A percentile compares a stretch with the other conserved stretches of the same genome.
Conservation (phyloP, 371 early-diverging fungal species). For the Cokeromyces recurvatus region DNA sequence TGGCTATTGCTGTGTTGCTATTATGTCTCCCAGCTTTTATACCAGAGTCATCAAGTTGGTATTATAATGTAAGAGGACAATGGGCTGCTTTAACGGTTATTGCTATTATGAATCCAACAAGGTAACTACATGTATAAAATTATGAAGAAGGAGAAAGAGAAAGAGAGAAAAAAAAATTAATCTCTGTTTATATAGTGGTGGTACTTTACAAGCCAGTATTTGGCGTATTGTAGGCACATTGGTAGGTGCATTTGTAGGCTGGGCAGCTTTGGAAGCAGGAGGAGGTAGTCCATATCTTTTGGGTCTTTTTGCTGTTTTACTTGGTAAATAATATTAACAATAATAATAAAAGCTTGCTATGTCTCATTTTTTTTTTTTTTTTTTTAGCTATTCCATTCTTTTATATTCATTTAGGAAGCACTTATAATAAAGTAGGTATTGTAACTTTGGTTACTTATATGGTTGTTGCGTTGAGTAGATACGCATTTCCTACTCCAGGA, state of each 20-base stretch:
- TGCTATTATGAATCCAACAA: conserved; percentile 58
- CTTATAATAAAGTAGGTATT: conserved; percentile 40
- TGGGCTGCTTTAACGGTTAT: conserved; percentile 59
- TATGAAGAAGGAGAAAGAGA: neutral
- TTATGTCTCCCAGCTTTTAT: conserved; percentile 50
- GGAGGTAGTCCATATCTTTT: conserved; percentile 49
- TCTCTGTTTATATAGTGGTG: conserved; percentile 34
- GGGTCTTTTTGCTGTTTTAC: conserved; percentile 46
- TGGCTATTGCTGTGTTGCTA: conserved; percentile 45
- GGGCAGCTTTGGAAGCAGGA: conserved; percentile 45
- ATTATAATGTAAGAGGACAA: conserved; percentile 47
- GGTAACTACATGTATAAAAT: conserved; percentile 14
- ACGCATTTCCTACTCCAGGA: conserved; percentile 19
- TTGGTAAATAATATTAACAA: conserved; percentile 31
- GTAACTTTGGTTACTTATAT: conserved; percentile 40
- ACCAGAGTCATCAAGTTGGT: conserved; percentile 31
- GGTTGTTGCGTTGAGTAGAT: conserved; percentile 38
- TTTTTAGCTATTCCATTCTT: conserved; percentile 38
- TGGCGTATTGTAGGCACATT: conserved; percentile 57
- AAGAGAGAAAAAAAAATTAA: no score
- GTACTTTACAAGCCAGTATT: conserved; percentile 46
- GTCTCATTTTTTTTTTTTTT: conserved; percentile 2
- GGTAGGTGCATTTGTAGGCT: conserved; percentile 45
- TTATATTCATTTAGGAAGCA: conserved; percentile 42
- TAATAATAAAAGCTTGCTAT: no score